Base-by-base conservation (phyloP, 2,329 filamentous ascomycete species). In the Nectriaceae sp. region DNA sequence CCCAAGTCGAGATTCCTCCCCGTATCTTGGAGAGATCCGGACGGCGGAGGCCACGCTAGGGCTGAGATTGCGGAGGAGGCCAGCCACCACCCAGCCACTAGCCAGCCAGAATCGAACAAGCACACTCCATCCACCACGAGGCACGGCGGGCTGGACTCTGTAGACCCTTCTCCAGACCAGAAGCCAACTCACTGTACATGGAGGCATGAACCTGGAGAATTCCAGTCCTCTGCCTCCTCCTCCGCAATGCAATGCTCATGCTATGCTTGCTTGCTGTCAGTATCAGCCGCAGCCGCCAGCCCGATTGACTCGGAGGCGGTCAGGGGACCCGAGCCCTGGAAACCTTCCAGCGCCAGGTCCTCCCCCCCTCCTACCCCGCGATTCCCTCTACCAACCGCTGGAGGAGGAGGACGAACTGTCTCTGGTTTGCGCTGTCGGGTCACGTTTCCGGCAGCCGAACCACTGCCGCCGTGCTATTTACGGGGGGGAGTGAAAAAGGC, bases 351-450 rank as follows among this genome's bases (percentile, higher is more conserved):
- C 45, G 40, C 26, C 41, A 44, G 29, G 33, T 44, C 49, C 38
- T 47, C 48, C 49, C 46, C 47, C 45, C 49, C 49, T 45, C 37
- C 47, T 61, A 55, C 55, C 59, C 59, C 56, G 47, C 56, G 59
- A 62, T 61, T 53, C 55, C 40, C 41, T n/a, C n/a, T n/a, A n/a
- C n/a, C n/a, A n/a, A n/a, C n/a, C n/a, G n/a, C n/a, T n/a, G n/a
- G n/a, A n/a, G n/a, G n/a, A n/a, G n/a, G n/a, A n/a, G n/a, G n/a
- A n/a, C n/a, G n/a, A n/a, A n/a, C n/a, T n/a, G n/a, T n/a, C n/a
- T n/a, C n/a, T n/a, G n/a, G n/a, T n/a, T n/a, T n/a, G n/a, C n/a
- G n/a, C n/a, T n/a, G n/a, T n/a, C 33, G 33, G 33, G 8, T 36
- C 33, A 16, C n/a, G 33, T 36, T 36, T 36, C n/a, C 33, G 33